Evolutionary conservation across 106 monocot genomes (phyloP), one percentile per base, ranked within the genome.

Genomic region (Acorus gramineus): DNA sequence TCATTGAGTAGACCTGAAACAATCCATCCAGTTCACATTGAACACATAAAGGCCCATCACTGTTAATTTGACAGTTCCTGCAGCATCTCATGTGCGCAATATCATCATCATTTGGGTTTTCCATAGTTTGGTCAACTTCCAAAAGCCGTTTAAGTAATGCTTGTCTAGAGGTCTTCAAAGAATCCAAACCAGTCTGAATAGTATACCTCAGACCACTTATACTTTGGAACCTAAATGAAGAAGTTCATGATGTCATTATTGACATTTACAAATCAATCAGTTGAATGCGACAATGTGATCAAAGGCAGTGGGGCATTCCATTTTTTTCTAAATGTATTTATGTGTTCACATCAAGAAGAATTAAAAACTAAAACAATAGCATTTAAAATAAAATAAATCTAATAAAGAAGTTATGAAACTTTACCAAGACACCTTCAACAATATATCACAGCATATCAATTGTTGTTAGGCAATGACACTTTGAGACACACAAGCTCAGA

Each of bases 41-140:
- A 43, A 83, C 59, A 70, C 96, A 96, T 28, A 96, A 70, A 57
- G 82, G 53, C 67, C 96, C 96, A 79, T 80, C 66, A 47, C 96
- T 91, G 28, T 28, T 28, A 70, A 76, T 71, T 56, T 75, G 74
- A 59, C 96, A 96, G 52, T 69, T 85, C 62, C 91, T 87, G 62
- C 96, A 96, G 63, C 77, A 82, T 71, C 84, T 77, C 60, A 83
- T 73, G 28, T 80, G 80, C 60, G 77, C 83, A 77, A 96, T 71
- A 60, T 88, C 96, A 69, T 74, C 82, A 65, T 81, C 69, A 42
- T 71, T 80, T 62, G 96, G 96, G 8, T 71, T 83, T 53, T 71
- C 96, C 81, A 96, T 85, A 67, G 80, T 87, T 79, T 77, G 71
- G 54, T 96, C 83, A 75, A 96, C 80, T 77, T 87, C 87, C 55